Base-by-base conservation (phyloP, 345 rosid species). In the Raphanus sativus region DNA sequence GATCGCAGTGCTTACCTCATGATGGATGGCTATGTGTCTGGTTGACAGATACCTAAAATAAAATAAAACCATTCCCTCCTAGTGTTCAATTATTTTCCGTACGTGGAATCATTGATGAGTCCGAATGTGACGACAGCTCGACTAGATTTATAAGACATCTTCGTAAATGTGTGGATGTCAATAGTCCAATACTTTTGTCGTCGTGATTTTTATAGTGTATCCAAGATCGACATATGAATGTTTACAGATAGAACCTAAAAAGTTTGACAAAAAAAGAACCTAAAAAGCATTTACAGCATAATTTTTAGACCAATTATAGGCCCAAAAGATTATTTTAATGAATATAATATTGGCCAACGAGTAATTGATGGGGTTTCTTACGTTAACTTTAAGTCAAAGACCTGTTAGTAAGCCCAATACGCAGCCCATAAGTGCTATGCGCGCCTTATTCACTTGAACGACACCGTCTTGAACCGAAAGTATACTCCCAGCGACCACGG, bases 371-470 rank as follows among this genome's bases (percentile, higher is more conserved):
- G 4, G 34, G 34, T 32, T 32, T 32, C 34, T 32, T 32, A 32
- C 34, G 34, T 32, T 5, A 30, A 30, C 33, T 30, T 30, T 30
- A 5, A 30, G 8, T 32, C 36, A 32, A 32, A 32, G 36, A 32
- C 36, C 6, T 32, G 6, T 5, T 0, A 0, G 21, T 21, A 32
- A 5, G 82, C 79, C 79, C 75, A 69, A 60, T 68, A 54, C 4
- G 52, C 69, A 62, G 82, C 82, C 78, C 82, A 74, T 38, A n/a
- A 71, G 1, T 6, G 7, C 13, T 6, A 17, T 45, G 62, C 67
- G 67, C 55, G 66, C 34, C 21, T 29, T 55, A 62, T 32, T n/a
- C 7, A 1, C 0, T 0, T 2, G 13, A 24, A 67, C 71, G 82
- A 34, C 75, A 17, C 2, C 78, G 71, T 40, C 40, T 67, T 62